Evolutionary conservation across 495 filamentous ascomycete species (phyloP), one percentile per base, ranked within the genome.

Genomic region (Astrocystis sublimbata): DNA sequence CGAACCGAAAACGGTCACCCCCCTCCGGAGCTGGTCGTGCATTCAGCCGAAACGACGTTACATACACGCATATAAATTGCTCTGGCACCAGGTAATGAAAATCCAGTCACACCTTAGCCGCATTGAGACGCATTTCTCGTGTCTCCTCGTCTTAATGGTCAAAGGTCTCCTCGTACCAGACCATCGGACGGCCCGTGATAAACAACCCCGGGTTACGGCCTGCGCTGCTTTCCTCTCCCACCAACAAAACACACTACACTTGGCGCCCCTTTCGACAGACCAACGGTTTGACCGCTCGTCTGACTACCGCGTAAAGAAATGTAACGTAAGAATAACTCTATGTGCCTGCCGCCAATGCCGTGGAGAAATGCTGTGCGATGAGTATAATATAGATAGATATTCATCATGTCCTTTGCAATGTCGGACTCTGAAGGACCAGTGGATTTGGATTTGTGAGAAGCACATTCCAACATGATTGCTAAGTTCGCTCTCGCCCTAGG

Each of bases 41-140:
- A 57, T 57, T 43, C 38, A 57, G 54, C 54, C 54, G 38, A 45
- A 43, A 57, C 6, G 24, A 28, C 10, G 43, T 45, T 54, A 38
- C 33, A 33, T 54, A 38, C 21, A 2, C 49, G 19, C 24, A 6
- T 21, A 51, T 51, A 35, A 17, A 49, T 6, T 21, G 35, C 24
- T 23, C 49, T 10, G 30, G 49, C n/a, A n/a, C 24, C 31, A 35
- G 12, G 19, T n/a, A 31, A 49, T 30, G 26, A 49, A 49, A n/a
- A 8, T n/a, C 46, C 26, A 17, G 26, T 2, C 12, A 49, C 17
- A 12, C 21, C 21, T 23, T 45, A 24, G 21, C 21, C 42, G 5
- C 1, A 23, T 43, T 23, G 12, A 9, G 41, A 43, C 17, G 12
- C 23, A 19, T 9, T 43, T 43, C 17, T 2, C 21, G n/a, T 19